These are phyloP conservation scores for Rhizopus stolonifer DNA, from an alignment of 371 early-diverging fungal genomes.

Conservation along the genomic window DNA sequence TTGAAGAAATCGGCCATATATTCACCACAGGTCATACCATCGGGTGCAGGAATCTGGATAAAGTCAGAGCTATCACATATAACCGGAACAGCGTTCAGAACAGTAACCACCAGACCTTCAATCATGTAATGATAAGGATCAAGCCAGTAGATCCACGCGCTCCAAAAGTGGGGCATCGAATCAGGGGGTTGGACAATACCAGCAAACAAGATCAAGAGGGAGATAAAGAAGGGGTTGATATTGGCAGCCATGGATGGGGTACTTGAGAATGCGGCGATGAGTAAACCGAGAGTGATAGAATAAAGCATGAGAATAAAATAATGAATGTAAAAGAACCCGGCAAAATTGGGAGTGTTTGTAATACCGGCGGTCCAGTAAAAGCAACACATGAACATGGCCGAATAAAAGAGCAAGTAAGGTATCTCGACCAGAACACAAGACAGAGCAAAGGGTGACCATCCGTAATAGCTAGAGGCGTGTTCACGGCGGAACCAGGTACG, in stretches of 20 bases:
- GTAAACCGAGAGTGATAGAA: conserved; percentile 66
- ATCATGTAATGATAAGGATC: conserved; percentile 75
- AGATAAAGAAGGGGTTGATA: conserved; percentile 71
- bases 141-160: conserved; percentile 78
- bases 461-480: conserved; percentile 71
- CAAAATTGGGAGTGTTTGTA: conserved; percentile 44
- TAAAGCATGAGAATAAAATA: conserved; percentile 62
- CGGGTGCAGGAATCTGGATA: conserved; percentile 51
- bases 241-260: conserved; percentile 70
- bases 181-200: conserved; percentile 69
- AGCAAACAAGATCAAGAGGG: conserved; percentile 69
- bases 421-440: conserved; percentile 62
- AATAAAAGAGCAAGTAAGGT: conserved; percentile 55
- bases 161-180: conserved; percentile 75
- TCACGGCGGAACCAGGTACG: conserved; percentile 73
- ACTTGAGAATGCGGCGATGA: conserved; percentile 49
- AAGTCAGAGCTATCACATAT: conserved; percentile 54
- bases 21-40: conserved; percentile 61
- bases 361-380: conserved; percentile 77
- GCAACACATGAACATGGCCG: conserved; percentile 59
- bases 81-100: conserved; percentile 56
- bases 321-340: conserved; percentile 64
- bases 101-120: conserved; percentile 75
- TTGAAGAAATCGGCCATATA: conserved; percentile 60
- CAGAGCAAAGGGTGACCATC: conserved; percentile 62